Evolutionary conservation across 352 stramenopile genomes (phyloP).

Genomic region (Globisporangium ultimum): DNA sequence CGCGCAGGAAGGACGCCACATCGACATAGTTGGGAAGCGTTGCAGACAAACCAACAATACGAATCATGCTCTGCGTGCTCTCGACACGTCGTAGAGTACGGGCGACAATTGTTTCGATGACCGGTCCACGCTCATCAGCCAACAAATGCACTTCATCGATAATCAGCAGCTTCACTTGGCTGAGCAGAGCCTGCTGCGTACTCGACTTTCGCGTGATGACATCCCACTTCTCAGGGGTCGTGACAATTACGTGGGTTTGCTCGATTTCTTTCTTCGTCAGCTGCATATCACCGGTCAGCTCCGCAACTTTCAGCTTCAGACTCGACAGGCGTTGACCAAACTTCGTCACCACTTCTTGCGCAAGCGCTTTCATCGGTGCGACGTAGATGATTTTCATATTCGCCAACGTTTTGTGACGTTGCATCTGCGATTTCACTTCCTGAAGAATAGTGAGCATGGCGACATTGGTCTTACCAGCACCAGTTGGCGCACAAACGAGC

Average conservation of each 20-base stretch:
- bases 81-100: slow-evolving; percentile 97
- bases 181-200: slow-evolving; percentile 88
- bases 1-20: slow-evolving; percentile 96
- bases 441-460: slow-evolving; percentile 97
- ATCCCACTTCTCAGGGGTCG: slow-evolving; percentile 99
- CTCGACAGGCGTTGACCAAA: slow-evolving; percentile 88
- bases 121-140: slow-evolving; percentile 96
- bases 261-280: slow-evolving; percentile 96
- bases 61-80: slow-evolving; percentile 95
- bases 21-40: slow-evolving; percentile 99
- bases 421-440: slow-evolving; percentile 79
- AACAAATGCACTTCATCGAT: slow-evolving; percentile 99
- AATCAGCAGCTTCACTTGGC: slow-evolving; percentile 96
- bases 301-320: slow-evolving; percentile 77
- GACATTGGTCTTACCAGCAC: slow-evolving; percentile 99
- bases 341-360: slow-evolving; percentile 99
- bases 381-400: slow-evolving; percentile 96
- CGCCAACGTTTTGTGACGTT: slow-evolving; percentile 38
- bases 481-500: slow-evolving; percentile 91
- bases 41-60: slow-evolving; percentile 97
- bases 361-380: slow-evolving; percentile 97
- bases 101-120: slow-evolving; percentile 99
- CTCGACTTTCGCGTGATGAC: slow-evolving; percentile 97
- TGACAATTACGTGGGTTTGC: slow-evolving; percentile 96
- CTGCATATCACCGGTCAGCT: slow-evolving; percentile 99